Evolutionary conservation across 2,329 filamentous ascomycete species (phyloP).

Genomic region (Escovopsis weberi): DNA sequence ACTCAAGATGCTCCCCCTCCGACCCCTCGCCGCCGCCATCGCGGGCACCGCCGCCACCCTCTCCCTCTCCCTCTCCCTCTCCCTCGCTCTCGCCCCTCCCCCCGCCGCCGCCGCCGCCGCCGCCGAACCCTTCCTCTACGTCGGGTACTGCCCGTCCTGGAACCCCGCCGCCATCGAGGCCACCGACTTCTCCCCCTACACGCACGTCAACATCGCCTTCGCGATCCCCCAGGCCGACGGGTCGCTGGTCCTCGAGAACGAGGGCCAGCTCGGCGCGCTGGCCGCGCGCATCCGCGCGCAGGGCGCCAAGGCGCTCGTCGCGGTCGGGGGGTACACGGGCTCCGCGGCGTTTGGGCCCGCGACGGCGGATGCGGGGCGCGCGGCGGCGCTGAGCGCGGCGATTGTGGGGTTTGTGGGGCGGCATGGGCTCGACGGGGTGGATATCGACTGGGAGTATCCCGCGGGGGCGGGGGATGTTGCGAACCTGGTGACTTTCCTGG

Average conservation of each 20-base stretch:
- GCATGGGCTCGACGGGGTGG: slow-evolving; percentile 1
- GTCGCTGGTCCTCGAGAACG: slow-evolving; percentile 1
- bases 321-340: slow-evolving; percentile 5
- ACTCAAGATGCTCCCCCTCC: too few relatives aligned
- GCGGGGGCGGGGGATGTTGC: too few relatives aligned
- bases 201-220: slow-evolving; percentile 7
- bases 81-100: too few relatives aligned
- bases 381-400: not conserved
- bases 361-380: too few relatives aligned
- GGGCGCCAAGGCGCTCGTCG: slow-evolving; percentile 4
- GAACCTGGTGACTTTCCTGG: too few relatives aligned
- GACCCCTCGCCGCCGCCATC: too few relatives aligned
- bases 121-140: not conserved
- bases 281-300: slow-evolving; percentile 1
- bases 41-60: too few relatives aligned
- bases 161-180: not conserved
- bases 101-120: not conserved
- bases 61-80: too few relatives aligned
- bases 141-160: slow-evolving; percentile 6
- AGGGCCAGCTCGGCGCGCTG: not conserved
- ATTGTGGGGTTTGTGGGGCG: slow-evolving; percentile 1
- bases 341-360: slow-evolving; percentile 3
- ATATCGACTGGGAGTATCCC: slow-evolving; percentile 4
- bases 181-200: slow-evolving; percentile 5
- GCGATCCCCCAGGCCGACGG: slow-evolving; percentile 3